A percentile compares a stretch with the other conserved stretches of the same genome.
These are phyloP conservation scores for Hypoxylon trugodes DNA, from an alignment of 495 filamentous ascomycete genomes.

Conservation along the genomic window DNA sequence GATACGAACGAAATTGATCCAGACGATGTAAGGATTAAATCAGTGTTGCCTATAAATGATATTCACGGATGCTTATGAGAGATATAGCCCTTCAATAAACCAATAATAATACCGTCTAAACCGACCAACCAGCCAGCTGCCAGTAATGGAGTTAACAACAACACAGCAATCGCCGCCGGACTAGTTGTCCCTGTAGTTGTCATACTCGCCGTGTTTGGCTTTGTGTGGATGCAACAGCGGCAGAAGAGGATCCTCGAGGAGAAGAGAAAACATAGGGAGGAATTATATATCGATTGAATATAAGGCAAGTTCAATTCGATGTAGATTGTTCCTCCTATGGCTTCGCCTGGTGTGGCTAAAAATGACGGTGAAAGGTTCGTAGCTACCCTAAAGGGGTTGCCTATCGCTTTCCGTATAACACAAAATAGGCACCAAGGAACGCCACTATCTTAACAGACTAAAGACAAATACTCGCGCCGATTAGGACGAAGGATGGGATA, in stretches of 20 bases:
- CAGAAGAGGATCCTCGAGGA: slow-evolving; percentile 32
- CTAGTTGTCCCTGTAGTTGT: slow-evolving; percentile 38
- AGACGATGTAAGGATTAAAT: slow-evolving; percentile 9
- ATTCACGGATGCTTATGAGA: slow-evolving; percentile 2
- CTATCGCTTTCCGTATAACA: too few relatives aligned
- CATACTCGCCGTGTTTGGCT: slow-evolving; percentile 33
- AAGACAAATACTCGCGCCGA: too few relatives aligned
- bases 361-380: too few relatives aligned
- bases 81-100: slow-evolving; percentile 21
- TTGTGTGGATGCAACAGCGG: slow-evolving; percentile 35
- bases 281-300: slow-evolving; percentile 36
- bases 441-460: too few relatives aligned
- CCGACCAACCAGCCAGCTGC: slow-evolving; percentile 23
- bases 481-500: too few relatives aligned
- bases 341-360: too few relatives aligned
- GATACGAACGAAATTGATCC: background rate
- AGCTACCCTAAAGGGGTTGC: too few relatives aligned
- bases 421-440: too few relatives aligned
- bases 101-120: slow-evolving; percentile 26
- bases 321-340: background rate
- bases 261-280: slow-evolving; percentile 38
- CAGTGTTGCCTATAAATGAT: background rate
- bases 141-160: slow-evolving; percentile 28
- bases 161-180: slow-evolving; percentile 41
- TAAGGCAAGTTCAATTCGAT: background rate